Evolutionary conservation across 192 early-diverging fungal species (phyloP).

Genomic region (Coemansia sp.): DNA sequence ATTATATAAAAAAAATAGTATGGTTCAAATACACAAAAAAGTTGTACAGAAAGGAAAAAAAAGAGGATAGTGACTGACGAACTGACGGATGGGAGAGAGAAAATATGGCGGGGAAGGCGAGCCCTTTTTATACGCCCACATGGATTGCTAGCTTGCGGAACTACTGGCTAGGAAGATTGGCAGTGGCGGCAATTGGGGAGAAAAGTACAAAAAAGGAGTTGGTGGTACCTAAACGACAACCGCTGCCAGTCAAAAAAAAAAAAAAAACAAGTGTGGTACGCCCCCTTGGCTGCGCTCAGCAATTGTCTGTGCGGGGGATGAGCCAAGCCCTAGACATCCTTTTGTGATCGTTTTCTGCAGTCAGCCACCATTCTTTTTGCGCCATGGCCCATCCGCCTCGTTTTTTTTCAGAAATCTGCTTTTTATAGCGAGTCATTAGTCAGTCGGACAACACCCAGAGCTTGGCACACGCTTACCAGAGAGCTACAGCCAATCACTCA

Average conservation of each 20-base stretch:
- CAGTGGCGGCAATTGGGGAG: not conserved
- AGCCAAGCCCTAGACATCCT: slow-evolving; percentile 10
- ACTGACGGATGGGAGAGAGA: not conserved
- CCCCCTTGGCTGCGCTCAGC: not conserved
- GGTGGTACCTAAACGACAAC: slow-evolving; percentile 1
- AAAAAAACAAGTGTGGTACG: not conserved
- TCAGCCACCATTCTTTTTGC: slow-evolving; percentile 7
- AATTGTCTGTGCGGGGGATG: not conserved
- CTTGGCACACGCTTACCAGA: not conserved
- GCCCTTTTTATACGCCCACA: slow-evolving; percentile 12
- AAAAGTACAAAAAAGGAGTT: not conserved
- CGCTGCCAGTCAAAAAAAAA: not conserved
- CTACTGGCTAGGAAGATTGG: not conserved
- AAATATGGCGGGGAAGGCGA: not conserved
- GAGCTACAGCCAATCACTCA: not conserved
- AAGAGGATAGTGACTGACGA: not conserved
- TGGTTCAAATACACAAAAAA: not conserved
- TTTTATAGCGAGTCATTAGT: slow-evolving; percentile 15
- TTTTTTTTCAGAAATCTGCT: slow-evolving; percentile 8
- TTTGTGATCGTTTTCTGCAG: slow-evolving; percentile 3
- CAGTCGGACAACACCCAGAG: not conserved
- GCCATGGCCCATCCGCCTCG: slow-evolving; percentile 30
- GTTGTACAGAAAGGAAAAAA: not conserved
- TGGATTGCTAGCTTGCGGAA: not conserved
- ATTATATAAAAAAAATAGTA: slow-evolving; percentile 7